A percentile compares a stretch with the other conserved stretches of the same genome.
Evolutionary conservation across 768 basidiomycete genomes (phyloP).

Genomic region (Butyriboletus loyo): DNA sequence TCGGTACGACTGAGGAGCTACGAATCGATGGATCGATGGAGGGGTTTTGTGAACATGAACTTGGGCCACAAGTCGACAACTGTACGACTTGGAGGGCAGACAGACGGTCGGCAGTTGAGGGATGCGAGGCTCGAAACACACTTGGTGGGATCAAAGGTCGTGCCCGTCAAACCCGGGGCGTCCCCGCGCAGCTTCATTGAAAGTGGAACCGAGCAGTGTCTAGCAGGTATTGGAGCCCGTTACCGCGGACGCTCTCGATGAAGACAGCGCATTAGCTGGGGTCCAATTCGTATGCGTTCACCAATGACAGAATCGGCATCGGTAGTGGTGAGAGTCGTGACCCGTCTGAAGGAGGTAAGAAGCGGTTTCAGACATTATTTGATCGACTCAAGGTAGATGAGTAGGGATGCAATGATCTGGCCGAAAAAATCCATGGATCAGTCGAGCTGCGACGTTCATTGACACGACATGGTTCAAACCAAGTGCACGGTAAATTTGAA

Average conservation of each 20-base stretch:
- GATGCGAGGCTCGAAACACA: too few relatives aligned
- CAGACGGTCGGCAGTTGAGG: too few relatives aligned
- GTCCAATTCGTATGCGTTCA: neutral
- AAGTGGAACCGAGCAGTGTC: too few relatives aligned
- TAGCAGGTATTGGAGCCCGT: neutral
- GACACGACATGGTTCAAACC: neutral
- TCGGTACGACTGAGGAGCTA: too few relatives aligned
- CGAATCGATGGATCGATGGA: too few relatives aligned
- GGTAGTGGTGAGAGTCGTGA: neutral
- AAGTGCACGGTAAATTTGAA: neutral
- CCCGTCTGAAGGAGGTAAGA: neutral
- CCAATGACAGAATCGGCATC: neutral
- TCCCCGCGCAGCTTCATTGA: too few relatives aligned
- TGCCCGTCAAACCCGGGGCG: too few relatives aligned
- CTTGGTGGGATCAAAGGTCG: too few relatives aligned
- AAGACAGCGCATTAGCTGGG: neutral
- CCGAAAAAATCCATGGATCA: neutral
- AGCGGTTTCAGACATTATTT: neutral
- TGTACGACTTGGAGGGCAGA: too few relatives aligned
- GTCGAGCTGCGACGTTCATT: neutral
- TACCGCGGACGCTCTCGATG: neutral
- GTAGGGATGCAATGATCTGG: neutral
- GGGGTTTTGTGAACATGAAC: too few relatives aligned
- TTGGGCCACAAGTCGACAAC: too few relatives aligned
- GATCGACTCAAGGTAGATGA: too few relatives aligned